Evolutionary conservation across 148 eudicot genomes (phyloP), one percentile per base, ranked within the genome.

Genomic region (Diospyros kaki): DNA sequence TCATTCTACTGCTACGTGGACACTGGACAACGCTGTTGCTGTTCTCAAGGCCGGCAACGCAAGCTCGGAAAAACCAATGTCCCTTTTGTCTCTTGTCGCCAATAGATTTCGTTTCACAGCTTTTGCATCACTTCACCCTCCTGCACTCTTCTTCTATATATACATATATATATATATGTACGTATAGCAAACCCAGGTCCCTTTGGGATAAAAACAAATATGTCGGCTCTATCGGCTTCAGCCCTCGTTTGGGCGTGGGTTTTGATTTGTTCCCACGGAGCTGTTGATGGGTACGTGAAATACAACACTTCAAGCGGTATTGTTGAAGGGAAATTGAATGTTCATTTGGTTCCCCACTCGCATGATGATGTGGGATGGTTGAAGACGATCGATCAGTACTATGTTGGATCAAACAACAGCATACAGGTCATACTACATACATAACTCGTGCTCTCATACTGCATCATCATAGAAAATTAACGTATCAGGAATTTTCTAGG

Each of bases 361-460:
- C 98, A 95, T 83, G 97, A 90, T 73, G 98, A 95, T 66, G 97
- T 92, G 42, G 98, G 98, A 67, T 95, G 98, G 98, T 87, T 92
- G 85, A 95, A 90, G 91, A 95, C 97, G 1, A 68, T 95, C 82
- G 98, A 95, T 86, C 97, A 95, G 86, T 95, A 95, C 85, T 95
- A 81, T 83, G 86, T 92, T 82, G 97, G 98, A 71, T 80, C 96
- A 43, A 89, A 95, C 73, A 87, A 76, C 79, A 81, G 77, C 68
- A 88, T 92, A 75, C 97, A 92, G 98, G 98, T 95, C 58, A 39
- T 52, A 39, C 39, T 28, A 28, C 28, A 28, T 28, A 28, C 28
- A 28, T 28, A 28, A 28, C 28, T 28, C 28, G 28, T 28, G 28
- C 28, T 28, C 28, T 28, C 28, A 28, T 28, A 28, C 28, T 28